Conservation (phyloP, 805 yeast species). For the Wickerhamiella brachini region DNA sequence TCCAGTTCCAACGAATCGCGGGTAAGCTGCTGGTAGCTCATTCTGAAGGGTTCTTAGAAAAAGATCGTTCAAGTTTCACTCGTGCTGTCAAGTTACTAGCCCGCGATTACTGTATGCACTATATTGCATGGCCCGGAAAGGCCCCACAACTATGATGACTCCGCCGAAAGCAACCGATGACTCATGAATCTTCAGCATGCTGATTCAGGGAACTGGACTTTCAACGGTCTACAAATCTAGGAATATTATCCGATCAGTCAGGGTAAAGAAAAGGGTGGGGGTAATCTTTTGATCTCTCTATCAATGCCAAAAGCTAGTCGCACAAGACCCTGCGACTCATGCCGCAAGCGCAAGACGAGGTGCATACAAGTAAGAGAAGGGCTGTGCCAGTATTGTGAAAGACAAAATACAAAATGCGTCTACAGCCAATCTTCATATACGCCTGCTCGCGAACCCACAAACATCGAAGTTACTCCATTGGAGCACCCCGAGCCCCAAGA, state of each 20-base stretch:
- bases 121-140: not conserved
- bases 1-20: not conserved
- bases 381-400: constrained; percentile 6
- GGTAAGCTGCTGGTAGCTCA: not conserved
- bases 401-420: constrained; percentile 2
- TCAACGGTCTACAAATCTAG: too few relatives aligned
- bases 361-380: constrained; percentile 2
- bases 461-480: constrained; percentile 5
- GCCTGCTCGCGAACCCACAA: constrained; percentile 3
- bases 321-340: constrained; percentile 8
- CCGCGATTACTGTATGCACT: not conserved
- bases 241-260: too few relatives aligned
- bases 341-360: constrained; percentile 7
- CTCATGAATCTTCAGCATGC: too few relatives aligned
- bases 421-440: not conserved
- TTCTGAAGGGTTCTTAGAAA: not conserved
- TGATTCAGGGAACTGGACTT: too few relatives aligned
- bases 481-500: constrained; percentile 5
- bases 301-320: constrained; percentile 1
- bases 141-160: too few relatives aligned
- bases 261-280: not conserved
- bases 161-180: too few relatives aligned
- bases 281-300: not conserved
- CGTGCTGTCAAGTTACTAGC: not conserved
- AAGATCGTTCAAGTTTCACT: not conserved